phyloP scores from a whole-genome alignment of 108 stramenopile genomes.

The Cyclotella baltica region DNA sequence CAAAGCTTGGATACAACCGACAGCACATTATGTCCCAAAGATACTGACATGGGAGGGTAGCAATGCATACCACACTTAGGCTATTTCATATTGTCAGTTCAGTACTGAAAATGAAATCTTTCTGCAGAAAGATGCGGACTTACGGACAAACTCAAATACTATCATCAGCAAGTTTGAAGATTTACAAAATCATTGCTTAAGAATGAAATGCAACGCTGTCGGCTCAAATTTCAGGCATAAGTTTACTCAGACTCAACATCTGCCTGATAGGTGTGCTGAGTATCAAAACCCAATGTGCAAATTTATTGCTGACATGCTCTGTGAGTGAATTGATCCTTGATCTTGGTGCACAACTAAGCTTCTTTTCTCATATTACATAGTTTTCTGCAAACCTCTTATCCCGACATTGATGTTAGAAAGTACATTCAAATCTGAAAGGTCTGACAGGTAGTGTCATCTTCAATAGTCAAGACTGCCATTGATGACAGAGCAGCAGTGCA shows the following conservation, averaged over 20 bases:
- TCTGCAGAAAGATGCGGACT: not conserved
- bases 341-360: too few relatives aligned
- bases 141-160: not conserved
- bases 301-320: not conserved
- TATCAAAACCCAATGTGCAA: not conserved
- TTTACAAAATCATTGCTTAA: not conserved
- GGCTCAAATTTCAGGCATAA: not conserved
- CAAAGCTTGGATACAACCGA: too few relatives aligned
- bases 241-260: not conserved
- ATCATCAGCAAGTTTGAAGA: not conserved
- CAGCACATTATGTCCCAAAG: too few relatives aligned
- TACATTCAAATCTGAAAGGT: too few relatives aligned
- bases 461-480: too few relatives aligned
- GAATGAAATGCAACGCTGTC: not conserved
- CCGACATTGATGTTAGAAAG: too few relatives aligned
- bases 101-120: not conserved
- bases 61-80: too few relatives aligned
- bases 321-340: not conserved
- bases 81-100: conserved; percentile 4
- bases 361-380: too few relatives aligned
- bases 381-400: too few relatives aligned
- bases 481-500: too few relatives aligned
- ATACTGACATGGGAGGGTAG: too few relatives aligned
- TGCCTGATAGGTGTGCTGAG: not conserved
- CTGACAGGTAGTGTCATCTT: too few relatives aligned